phyloP scores from a whole-genome alignment of 805 yeast species.

The Wickerhamiella alocasiicola region DNA sequence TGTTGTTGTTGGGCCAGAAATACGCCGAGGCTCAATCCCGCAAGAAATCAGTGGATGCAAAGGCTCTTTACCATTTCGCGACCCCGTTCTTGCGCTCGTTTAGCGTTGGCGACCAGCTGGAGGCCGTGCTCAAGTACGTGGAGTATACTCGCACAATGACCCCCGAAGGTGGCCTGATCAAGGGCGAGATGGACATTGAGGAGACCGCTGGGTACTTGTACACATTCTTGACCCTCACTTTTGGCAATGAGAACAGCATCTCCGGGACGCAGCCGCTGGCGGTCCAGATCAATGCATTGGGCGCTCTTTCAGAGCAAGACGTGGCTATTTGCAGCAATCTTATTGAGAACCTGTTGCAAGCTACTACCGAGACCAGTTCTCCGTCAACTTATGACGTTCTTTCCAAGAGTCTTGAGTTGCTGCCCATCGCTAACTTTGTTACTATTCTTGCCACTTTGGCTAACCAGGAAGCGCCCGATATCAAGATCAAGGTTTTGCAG shows the following conservation, averaged over 20 bases:
- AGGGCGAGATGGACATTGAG: slow-evolving; percentile 33
- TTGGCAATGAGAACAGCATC: slow-evolving; percentile 29
- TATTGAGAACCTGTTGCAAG: slow-evolving; percentile 19
- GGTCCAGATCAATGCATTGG: slow-evolving; percentile 34
- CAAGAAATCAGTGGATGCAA: slow-evolving; percentile 51
- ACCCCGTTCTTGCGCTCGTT: slow-evolving; percentile 58
- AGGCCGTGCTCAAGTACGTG: slow-evolving; percentile 22
- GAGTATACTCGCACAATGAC: slow-evolving; percentile 22
- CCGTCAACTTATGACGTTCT: slow-evolving; percentile 43
- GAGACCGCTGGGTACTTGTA: slow-evolving; percentile 40
- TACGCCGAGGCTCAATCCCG: slow-evolving; percentile 33
- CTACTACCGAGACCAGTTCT: slow-evolving; percentile 21
- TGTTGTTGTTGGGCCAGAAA: slow-evolving; percentile 74
- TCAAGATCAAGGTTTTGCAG: slow-evolving; percentile 49
- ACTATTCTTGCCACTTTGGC: slow-evolving; percentile 40
- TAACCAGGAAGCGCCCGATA: slow-evolving; percentile 24
- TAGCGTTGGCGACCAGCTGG: slow-evolving; percentile 44
- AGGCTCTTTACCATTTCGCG: slow-evolving; percentile 57
- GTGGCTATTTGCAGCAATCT: slow-evolving; percentile 19
- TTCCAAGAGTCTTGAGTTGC: slow-evolving; percentile 48
- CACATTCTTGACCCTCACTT: slow-evolving; percentile 43
- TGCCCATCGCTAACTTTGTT: slow-evolving; percentile 67
- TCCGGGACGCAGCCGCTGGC: slow-evolving; percentile 38
- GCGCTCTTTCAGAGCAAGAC: slow-evolving; percentile 9
- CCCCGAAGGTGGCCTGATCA: slow-evolving; percentile 10